Base-by-base conservation (phyloP, 345 rosid genomes). In the Geranium brycei region DNA sequence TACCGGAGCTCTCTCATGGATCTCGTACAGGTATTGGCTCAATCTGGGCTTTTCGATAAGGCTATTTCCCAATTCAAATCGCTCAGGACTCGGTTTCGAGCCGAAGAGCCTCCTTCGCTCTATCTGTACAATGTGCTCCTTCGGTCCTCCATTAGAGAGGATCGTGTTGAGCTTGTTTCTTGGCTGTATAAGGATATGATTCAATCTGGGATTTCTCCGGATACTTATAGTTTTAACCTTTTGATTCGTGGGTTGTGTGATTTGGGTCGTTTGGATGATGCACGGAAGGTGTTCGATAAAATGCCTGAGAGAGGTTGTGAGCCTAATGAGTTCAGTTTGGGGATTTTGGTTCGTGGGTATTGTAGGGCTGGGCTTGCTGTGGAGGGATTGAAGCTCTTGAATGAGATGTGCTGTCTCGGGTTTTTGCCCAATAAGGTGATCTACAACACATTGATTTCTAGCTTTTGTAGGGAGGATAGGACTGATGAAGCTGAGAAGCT, bases 181-280 rank as follows among this genome's bases (percentile, higher is more conserved):
- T 91, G 92, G 95, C 12, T 91, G 79, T 91, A 84, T 32, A 78
- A 80, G 66, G 99, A 95, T 64, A 85, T 95, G 89, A 69, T 81
- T 5, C 47, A 70, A 17, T 79, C 83, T 6, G 69, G 91, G 68
- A 80, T 88, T 62, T 64, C 82, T 65, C 97, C 92, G 0, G 68
- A 83, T 80, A 85, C 95, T 55, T 91, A 83, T 68, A 95, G 96
- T 61, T 85, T 88, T 40, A 91, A 87, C 77, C 75, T 91, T 31
- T 74, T 95, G 84, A 87, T 91, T 0, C 66, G 79, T 14, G 77
- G 69, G 18, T 76, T 93, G 1, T 85, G 95, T 73, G 88, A 88
- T 78, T 76, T 72, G 11, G 92, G 85, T 62, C 77, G 82, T 56
- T 72, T 87, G 73, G 84, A 76, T 8, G 89, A 83, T 64, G 99